Base-by-base conservation (phyloP, 2,329 filamentous ascomycete species). In the Nemania diffusa region DNA sequence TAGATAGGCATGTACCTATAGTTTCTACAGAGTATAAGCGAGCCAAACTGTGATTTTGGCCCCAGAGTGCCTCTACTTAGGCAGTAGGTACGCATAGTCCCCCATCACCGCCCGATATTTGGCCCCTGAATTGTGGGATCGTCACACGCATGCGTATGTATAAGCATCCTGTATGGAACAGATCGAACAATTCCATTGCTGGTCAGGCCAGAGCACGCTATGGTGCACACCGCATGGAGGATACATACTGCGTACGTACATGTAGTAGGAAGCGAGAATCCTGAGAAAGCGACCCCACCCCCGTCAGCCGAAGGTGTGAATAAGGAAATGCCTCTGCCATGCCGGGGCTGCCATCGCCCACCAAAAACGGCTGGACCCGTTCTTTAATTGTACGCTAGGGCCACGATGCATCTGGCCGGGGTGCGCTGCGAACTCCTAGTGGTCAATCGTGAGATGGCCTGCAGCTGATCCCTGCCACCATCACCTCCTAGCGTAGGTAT, bases 401-500 rank as follows among this genome's bases (percentile, higher is more conserved):
- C 53, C 57, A 57, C 48, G 24, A 62, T 61, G 65, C 65, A 65
- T 57, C 52, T 57, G 57, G 34, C 50, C 32, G 48, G 50, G 57
- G 55, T 44, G 2, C 27, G 40, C 37, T n/a, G 55, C 29, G 48
- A 34, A 4, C 29, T 63, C 56, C 53, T 57, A 70, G 22, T 70
- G 68, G 68, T 34, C 52, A 53, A 63, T 60, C 20, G 46, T 40
- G 48, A 62, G 55, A 64, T 65, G 48, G 48, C 20, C 48, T 68
- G 68, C 68, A 70, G 59, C 53, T 29, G 2, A 50, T 40, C 68
- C 68, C 62, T 56, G 65, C 50, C 50, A 20, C 57, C 59, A 50
- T 68, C 68, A 70, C 68, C 17, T 63, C 65, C 60, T 70, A 61
- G 65, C 48, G 59, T 51, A 22, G 44, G 22, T 32, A 24, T 53